Conservation (phyloP, 345 rosid species). For the Viola odorata region DNA sequence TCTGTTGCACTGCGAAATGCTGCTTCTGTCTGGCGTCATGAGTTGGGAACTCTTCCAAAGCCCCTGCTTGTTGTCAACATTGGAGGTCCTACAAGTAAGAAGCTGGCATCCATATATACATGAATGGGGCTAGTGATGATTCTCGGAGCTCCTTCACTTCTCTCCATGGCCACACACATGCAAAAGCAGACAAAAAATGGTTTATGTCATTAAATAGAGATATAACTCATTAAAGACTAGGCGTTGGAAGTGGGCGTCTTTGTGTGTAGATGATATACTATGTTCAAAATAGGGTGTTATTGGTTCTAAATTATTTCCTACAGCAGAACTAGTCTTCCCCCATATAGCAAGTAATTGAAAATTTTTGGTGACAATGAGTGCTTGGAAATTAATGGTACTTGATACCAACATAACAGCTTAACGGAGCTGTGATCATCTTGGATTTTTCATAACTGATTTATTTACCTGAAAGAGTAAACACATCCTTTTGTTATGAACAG, state of each 20-base stretch:
- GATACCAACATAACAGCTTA: neutral
- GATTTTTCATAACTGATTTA: neutral
- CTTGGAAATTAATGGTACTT: neutral
- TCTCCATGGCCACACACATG: neutral
- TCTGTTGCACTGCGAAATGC: conserved; percentile 17
- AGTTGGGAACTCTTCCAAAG: conserved; percentile 19
- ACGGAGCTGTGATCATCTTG: neutral
- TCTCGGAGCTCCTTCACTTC: neutral
- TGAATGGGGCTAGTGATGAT: neutral
- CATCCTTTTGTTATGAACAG: conserved; percentile 1
- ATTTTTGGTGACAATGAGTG: neutral
- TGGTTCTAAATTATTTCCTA: neutral
- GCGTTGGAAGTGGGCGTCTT: neutral
- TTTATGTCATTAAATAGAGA: neutral
- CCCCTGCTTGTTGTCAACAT: conserved; percentile 30
- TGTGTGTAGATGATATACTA: neutral
- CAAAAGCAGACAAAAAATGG: neutral
- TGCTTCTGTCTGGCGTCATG: conserved; percentile 18
- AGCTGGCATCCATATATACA: neutral
- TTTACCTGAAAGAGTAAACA: neutral
- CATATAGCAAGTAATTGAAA: neutral
- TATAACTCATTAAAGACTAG: neutral
- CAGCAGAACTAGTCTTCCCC: neutral
- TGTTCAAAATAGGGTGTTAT: neutral
- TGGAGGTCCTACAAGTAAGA: conserved; percentile 30